Percentiles rank a stretch among this genome's conserved stretches.
Conservation (phyloP, 805 yeast genomes). For the Candida takata region DNA sequence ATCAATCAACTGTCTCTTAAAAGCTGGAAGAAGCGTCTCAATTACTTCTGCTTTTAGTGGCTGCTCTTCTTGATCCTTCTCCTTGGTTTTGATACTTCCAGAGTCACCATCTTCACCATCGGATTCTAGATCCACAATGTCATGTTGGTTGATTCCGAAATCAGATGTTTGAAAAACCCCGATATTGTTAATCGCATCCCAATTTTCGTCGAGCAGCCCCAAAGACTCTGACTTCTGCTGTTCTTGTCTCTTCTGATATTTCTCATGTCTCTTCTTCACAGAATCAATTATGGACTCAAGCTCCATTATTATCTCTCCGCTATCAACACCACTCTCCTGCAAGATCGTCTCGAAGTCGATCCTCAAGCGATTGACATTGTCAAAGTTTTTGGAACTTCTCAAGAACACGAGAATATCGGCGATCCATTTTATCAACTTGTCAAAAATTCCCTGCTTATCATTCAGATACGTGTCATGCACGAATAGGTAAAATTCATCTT, state of each 20-base stretch:
- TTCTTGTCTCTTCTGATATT: conserved; percentile 24
- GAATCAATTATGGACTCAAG: conserved; percentile 31
- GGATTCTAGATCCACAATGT: conserved; percentile 35
- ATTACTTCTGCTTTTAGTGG: background rate
- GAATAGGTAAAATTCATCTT: conserved; percentile 64
- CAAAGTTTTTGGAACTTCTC: conserved; percentile 47
- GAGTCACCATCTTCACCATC: conserved; percentile 11
- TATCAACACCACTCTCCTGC: conserved; percentile 17
- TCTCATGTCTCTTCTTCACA: conserved; percentile 29
- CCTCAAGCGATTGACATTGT: conserved; percentile 25
- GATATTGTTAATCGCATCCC: conserved; percentile 37
- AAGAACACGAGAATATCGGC: conserved; percentile 57
- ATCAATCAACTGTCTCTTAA: conserved; percentile 1
- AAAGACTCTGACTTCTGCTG: conserved; percentile 7
- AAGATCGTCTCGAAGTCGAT: conserved; percentile 40
- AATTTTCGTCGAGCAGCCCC: conserved; percentile 28
- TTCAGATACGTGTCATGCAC: conserved; percentile 76
- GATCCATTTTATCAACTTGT: conserved; percentile 68
- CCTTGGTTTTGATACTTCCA: background rate
- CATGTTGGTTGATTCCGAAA: conserved; percentile 43
- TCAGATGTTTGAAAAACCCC: conserved; percentile 37
- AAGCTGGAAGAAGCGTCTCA: background rate
- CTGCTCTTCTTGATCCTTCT: background rate
- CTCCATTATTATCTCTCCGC: conserved; percentile 29
- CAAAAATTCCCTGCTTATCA: conserved; percentile 67